phyloP scores from a whole-genome alignment of 768 basidiomycete species.

The Floccularia luteovirens region DNA sequence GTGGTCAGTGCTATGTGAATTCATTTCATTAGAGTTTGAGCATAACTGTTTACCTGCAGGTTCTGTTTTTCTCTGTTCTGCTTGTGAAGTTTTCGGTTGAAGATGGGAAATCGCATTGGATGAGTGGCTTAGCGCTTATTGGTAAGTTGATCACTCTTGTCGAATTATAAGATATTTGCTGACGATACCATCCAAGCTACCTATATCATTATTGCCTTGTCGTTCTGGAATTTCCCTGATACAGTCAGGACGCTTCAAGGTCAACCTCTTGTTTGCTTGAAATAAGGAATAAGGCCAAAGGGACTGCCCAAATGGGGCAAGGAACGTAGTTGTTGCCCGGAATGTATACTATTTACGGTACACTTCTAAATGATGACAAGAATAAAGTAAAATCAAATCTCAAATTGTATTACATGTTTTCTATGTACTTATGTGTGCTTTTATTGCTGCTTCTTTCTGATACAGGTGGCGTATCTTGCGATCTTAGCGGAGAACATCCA shows the following conservation, averaged over 20 bases:
- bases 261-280: constrained; percentile 18
- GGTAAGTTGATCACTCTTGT: constrained; percentile 14
- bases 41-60: constrained; percentile 9
- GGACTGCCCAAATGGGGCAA: too few relatives aligned
- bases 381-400: neutral
- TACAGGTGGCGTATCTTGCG: neutral
- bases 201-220: constrained; percentile 26
- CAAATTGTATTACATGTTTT: neutral
- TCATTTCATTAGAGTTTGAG: neutral
- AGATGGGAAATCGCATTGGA: constrained; percentile 41
- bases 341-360: neutral
- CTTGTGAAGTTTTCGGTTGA: constrained; percentile 37
- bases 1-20: constrained; percentile 15
- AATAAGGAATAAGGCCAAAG: constrained; percentile 3
- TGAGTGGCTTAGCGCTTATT: constrained; percentile 31
- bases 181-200: constrained; percentile 13
- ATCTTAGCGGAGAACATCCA: too few relatives aligned
- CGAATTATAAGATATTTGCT: neutral
- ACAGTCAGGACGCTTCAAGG: constrained; percentile 24
- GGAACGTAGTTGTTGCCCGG: neutral
- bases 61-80: constrained; percentile 30
- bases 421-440: neutral
- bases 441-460: neutral
- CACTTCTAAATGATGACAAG: neutral
- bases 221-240: constrained; percentile 34